Base-by-base conservation (phyloP, 257 asterid species). In the Galeopsis tetrahit region DNA sequence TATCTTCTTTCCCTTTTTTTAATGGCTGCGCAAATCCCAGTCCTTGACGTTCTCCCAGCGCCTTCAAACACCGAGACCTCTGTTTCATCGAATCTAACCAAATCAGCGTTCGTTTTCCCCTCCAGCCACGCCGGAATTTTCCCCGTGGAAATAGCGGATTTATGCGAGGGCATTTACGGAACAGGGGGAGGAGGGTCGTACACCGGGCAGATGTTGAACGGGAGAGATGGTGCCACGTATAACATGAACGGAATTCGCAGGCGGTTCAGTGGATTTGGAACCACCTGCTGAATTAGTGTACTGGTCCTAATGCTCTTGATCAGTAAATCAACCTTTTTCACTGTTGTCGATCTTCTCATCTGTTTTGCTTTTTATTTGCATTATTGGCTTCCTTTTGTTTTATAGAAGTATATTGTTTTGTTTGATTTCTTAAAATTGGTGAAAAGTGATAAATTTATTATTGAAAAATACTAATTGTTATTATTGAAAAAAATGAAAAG, bases 211-310 rank as follows among this genome's bases (percentile, higher is more conserved):
- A 87, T 92, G 96, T 43, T 85, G 76, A 87, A 68, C 85, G 93
- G 89, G 4, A 51, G 7, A 14, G 96, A 92, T 75, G 96, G 95
- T 4, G 97, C 97, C 76, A 88, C 97, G 71, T 90, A 80, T 72
- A 92, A 92, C 56, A 85, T 92, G 95, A 83, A 83, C 60, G 98
- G 98, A 38, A 68, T 92, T 79, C 72, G 98, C 66, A 85, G 97
- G 80, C 77, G 93, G 76, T 92, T 83, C 98, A 92, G 79, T 92
- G 98, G 98, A 88, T 92, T 32, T 92, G 98, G 98, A 92, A 86
- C 64, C 85, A 79, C 74, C 5, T 84, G 51, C 8, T 90, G 43
- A 90, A 75, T 83, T 92, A 92, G 87, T 92, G 98, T 78, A 82
- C 84, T 57, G 98, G 98, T 80, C 98, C 98, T 43, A 92, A 92